Evolutionary conservation across 2,329 filamentous ascomycete genomes (phyloP).

Genomic region (Sporothrix pseudoabietina): DNA sequence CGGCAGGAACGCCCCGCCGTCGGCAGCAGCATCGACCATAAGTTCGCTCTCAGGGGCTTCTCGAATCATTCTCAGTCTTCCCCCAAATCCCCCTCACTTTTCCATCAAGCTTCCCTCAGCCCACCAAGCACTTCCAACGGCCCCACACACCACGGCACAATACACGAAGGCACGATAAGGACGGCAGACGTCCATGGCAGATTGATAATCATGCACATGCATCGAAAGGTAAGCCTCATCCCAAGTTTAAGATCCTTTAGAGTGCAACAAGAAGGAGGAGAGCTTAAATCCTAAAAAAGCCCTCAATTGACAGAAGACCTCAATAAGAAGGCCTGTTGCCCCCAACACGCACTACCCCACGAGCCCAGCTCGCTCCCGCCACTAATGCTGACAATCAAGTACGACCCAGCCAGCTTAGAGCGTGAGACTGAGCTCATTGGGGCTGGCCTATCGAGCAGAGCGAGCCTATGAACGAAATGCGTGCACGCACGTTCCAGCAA

Average conservation of each 20-base stretch:
- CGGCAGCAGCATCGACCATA: slow-evolving; percentile 5
- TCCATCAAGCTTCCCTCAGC: neutral
- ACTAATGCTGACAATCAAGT: neutral
- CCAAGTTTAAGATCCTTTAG: neutral
- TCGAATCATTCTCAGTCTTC: slow-evolving; percentile 2
- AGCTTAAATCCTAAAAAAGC: neutral
- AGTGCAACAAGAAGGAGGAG: neutral
- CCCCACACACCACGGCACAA: neutral
- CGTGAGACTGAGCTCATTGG: neutral
- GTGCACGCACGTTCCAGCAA: slow-evolving; percentile 14
- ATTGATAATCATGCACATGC: neutral
- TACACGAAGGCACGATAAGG: neutral
- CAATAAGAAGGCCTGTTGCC: neutral
- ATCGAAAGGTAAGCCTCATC: neutral
- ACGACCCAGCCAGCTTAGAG: neutral
- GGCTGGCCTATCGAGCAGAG: neutral
- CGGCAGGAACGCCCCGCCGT: neutral
- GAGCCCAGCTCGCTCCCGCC: neutral
- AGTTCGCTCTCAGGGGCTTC: neutral
- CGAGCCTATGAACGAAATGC: slow-evolving; percentile 2
- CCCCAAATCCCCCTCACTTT: neutral
- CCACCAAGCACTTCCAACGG: neutral
- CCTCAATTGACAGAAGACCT: neutral
- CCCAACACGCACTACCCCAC: neutral
- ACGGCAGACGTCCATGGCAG: neutral